Evolutionary conservation across 306 rosid genomes (phyloP), one percentile per base, ranked within the genome.

Genomic region (Vigna unguiculata): DNA sequence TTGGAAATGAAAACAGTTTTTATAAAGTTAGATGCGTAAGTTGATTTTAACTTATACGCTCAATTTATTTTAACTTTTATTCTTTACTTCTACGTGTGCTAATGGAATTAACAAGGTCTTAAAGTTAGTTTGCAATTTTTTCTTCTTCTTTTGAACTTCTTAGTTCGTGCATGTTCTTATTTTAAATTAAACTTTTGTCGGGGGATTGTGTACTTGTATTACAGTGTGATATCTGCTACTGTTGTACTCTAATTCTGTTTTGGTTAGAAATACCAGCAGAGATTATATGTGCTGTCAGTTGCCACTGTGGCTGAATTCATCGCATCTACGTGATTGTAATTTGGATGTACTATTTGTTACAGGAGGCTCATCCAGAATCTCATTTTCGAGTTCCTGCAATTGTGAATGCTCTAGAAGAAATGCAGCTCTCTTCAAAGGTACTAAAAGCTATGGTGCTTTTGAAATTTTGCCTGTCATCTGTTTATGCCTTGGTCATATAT

Each of bases 351-450:
- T 38, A 19, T 73, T 63, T 63, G 54, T 66, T 69, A 79, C 89
- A 94, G 98, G 98, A 94, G 74, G 84, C 98, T 76, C 98, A 92
- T 90, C 98, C 97, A 41, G 98, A 94, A 80, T 92, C 95, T 59
- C 94, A 92, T 87, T 85, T 94, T 53, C 85, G 98, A 87, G 96
- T 94, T 83, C 98, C 97, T 34, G 89, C 97, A 21, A 88, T 94
- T 60, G 87, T 86, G 45, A 51, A 78, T 66, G 90, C 92, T 73
- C 87, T 94, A 43, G 85, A 89, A 57, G 76, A 85, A 55, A 85
- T 83, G 96, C 86, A 90, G 78, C 92, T 92, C 74, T 85, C 95
- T 45, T 85, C 97, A 2, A 85, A 89, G 97, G 98, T 94, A 75
- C 68, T 69, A 45, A 57, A 77, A 4, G 43, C 41, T 20, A 15